Base-by-base conservation (phyloP, 1,284 basidiomycete genomes). In the Coniferiporia sulphurascens region DNA sequence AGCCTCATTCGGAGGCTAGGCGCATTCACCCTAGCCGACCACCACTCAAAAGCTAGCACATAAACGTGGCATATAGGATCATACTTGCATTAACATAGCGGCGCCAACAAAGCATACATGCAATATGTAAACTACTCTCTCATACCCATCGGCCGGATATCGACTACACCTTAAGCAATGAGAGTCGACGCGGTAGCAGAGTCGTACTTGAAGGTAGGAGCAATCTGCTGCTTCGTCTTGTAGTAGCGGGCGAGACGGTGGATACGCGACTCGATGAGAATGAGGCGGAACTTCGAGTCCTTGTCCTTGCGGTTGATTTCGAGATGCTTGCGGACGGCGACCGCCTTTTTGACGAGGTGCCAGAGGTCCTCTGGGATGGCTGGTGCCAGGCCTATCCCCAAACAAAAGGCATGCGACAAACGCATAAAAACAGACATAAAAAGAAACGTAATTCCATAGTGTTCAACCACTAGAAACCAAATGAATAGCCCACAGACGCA, bases 321-420 rank as follows among this genome's bases (percentile, higher is more conserved):
- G 69, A 99, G 87, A 80, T 98, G 96, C 86, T 98, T 98, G 79
- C 96, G 94, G 73, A 99, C 93, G 68, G 92, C 84, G 74, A 98
- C 95, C 74, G 96, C 96, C 88, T 98, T 98, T 89, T 98, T 98
- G 85, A 98, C 91, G 76, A 98, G 89, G 86, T 95, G 90, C 91
- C 94, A 98, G 64, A 98, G 89, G 85, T 98, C 96, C 87, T 99
- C 96, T 70, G 96, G 96, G 81, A 98, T 94, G 78, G 89, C 85
- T 72, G 95, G 95, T 74, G 90, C 95, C 78, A 98, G 91, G 79
- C 93, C 93, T 95, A 78, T 80, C 76, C 78, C 78, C 77, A 81
- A 81, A 80, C 79, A 81, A 79, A 80, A 80, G 77, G 78, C 68
- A 72, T 72, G 36, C 44, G 41, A 27, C 19, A 32, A 36, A 62